These are phyloP conservation scores for Colletotrichum spaethianum DNA, from an alignment of 2,329 filamentous ascomycete genomes.

Conservation along the genomic window DNA sequence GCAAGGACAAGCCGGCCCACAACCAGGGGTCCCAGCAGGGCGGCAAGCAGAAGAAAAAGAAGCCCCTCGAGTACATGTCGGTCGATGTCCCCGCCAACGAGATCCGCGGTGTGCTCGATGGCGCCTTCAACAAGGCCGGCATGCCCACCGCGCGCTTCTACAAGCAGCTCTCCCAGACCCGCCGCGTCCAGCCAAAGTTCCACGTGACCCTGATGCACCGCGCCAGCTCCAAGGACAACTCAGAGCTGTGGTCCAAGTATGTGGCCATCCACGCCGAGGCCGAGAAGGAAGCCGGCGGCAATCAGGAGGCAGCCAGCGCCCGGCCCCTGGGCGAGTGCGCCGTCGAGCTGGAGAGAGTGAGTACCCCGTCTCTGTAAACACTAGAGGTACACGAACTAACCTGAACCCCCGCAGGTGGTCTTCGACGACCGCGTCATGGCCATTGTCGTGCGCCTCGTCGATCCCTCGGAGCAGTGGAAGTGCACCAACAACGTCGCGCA, in stretches of 20 bases:
- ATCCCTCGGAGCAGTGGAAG: slow-evolving; percentile 70
- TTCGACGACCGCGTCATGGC: slow-evolving; percentile 93
- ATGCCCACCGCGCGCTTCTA: slow-evolving; percentile 75
- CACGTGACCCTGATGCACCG: slow-evolving; percentile 96
- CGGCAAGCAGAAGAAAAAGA: slow-evolving; percentile 59
- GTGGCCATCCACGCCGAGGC: slow-evolving; percentile 67
- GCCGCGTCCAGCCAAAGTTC: slow-evolving; percentile 87
- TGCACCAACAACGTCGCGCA: slow-evolving; percentile 87
- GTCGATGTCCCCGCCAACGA: slow-evolving; percentile 61
- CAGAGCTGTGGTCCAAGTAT: slow-evolving; percentile 84
- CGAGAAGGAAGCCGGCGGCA: slow-evolving; percentile 49
- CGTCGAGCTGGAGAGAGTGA: slow-evolving; percentile 73
- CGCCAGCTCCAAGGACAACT: slow-evolving; percentile 70
- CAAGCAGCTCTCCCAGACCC: slow-evolving; percentile 78
- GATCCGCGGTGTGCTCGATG: slow-evolving; percentile 72
- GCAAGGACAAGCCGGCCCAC: slow-evolving; percentile 50
- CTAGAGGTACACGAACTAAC: neutral
- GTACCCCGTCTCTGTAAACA: slow-evolving; percentile 38
- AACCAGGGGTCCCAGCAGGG: slow-evolving; percentile 49
- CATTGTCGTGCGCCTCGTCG: slow-evolving; percentile 83
- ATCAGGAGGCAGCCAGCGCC: slow-evolving; percentile 49
- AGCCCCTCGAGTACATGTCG: slow-evolving; percentile 70
- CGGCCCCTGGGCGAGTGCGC: slow-evolving; percentile 73
- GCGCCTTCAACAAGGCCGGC: slow-evolving; percentile 70
- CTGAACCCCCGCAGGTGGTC: slow-evolving; percentile 69